Base-by-base conservation (phyloP, 805 yeast genomes). In the Myxozyma nipponensis region DNA sequence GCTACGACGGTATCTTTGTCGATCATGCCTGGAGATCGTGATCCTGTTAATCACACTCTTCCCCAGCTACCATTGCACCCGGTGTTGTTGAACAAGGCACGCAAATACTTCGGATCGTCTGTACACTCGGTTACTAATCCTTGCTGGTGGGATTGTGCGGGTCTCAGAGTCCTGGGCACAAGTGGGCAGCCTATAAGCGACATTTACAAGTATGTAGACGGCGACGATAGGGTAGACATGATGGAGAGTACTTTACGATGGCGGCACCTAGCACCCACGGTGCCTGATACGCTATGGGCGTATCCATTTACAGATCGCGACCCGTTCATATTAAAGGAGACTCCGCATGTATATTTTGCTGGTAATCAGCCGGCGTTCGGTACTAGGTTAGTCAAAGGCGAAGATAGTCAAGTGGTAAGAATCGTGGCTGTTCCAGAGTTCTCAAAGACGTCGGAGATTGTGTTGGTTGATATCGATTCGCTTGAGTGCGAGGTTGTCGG, bases 61-160 rank as follows among this genome's bases (percentile, higher is more conserved):
- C 98, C 98, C 0, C 97, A 93, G 66, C 95, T 85, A 65, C 85
- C 95, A 1, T 64, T 93, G n/a, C 96, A 91, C 64, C 73, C 73
- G 46, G 83, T 95, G 0, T 73, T 91, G 49, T 82, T 93, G 61
- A 70, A 73, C 2, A 63, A 66, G 13, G 70, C 77, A 19, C 68
- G 73, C 34, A 65, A 69, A 4, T 75, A 72, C 55, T 61, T 80
- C 23, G 71, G 69, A 2, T 59, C 67, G 9, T 63, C 71, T 18
- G 67, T 78, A 37, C 68, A 75, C 23, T 58, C 78, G 28, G 71
- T 72, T 1, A 80, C 89, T 0, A 91, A 93, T 63, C 98, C 98
- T 0, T 63, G 76, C 3, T 82, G 88, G 85, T 64, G 82, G 50
- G 80, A 81, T 42, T 61, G 80, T 7, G 78, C 77, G 40, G 81